Base-by-base conservation (phyloP, 495 filamentous ascomycete species). In the Aspergillus campestris region DNA sequence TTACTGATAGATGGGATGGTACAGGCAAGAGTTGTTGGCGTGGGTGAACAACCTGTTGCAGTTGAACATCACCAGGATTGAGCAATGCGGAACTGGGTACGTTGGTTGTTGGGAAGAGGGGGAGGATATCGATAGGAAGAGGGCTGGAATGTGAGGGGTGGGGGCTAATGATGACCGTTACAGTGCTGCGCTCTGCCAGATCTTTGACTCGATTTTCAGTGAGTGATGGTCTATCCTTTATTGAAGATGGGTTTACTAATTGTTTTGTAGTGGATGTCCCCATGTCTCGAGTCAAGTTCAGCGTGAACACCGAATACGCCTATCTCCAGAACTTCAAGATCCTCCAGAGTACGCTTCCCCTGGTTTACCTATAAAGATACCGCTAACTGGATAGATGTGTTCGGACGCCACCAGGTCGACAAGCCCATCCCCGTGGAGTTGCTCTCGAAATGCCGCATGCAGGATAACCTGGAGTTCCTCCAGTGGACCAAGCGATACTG, bases 31-130 rank as follows among this genome's bases (percentile, higher is more conserved):
- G 71, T 81, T 98, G 49, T 77, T 98, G 49, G 81, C 83, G 70
- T 98, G 92, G 92, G 71, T 98, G 56, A 98, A 98, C 77, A 88
- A 85, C 76, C 87, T 97, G 42, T 81, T 98, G 44, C 87, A 94
- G 73, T 80, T 97, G 53, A 97, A 97, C 70, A 80, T 98, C 47
- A 96, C 91, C 61, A 96, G 95, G 69, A 85, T 98, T 62, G 92
- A 98, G 69, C 94, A 98, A 75, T 96, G 92, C 67, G 92, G 92
- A 56, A 97, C 92, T 55, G 92, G 92, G 92, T 98, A 85, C 56
- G 85, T 31, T 12, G 31, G 46, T 11, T 13, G 28, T 33, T 15
- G 32, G 12, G 34, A 27, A 28, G 37, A 33, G 30, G 27, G 31
- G 43, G 31, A 35, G 41, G 40, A 13, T 37, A 53, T 57, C 67